phyloP scores from a whole-genome alignment of 2,329 filamentous ascomycete genomes.

The Trichoderma guizhouense region DNA sequence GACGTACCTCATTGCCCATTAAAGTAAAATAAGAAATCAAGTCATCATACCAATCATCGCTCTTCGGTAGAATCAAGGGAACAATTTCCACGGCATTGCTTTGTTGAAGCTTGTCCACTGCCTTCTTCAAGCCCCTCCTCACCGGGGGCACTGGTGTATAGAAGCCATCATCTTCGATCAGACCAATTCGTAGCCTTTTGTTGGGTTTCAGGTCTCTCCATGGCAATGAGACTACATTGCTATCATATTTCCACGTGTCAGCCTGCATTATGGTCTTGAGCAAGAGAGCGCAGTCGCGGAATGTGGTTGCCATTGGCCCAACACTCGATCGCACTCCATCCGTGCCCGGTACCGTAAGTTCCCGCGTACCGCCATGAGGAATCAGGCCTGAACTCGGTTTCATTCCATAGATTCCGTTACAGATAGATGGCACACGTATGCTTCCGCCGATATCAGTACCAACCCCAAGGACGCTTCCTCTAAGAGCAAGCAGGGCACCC shows the following conservation, averaged over 20 bases:
- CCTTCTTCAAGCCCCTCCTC: background rate
- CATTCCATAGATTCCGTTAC: conserved; percentile 31
- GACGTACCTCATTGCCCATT: background rate
- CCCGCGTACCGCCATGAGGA: conserved; percentile 33
- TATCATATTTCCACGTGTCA: conserved; percentile 37
- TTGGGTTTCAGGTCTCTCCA: conserved; percentile 28
- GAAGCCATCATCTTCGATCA: background rate
- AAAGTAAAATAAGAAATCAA: background rate
- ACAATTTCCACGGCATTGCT: background rate
- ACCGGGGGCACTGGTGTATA: background rate
- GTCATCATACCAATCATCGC: background rate
- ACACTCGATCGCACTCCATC: conserved; percentile 33
- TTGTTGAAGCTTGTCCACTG: background rate
- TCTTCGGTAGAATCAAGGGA: background rate
- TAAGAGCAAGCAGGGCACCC: conserved; percentile 33
- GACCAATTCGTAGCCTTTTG: background rate
- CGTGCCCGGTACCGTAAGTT: conserved; percentile 34
- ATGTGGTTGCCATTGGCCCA: conserved; percentile 32
- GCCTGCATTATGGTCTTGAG: conserved; percentile 31
- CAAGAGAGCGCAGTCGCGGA: conserved; percentile 23
- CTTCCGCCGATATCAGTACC: conserved; percentile 37
- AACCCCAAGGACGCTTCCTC: conserved; percentile 33
- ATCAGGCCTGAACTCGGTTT: conserved; percentile 26
- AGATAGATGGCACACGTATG: conserved; percentile 32
- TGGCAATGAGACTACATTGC: conserved; percentile 34